Evolutionary conservation across 805 yeast species (phyloP), one percentile per base, ranked within the genome.

Genomic region (Saccharomycodes ludwigii): DNA sequence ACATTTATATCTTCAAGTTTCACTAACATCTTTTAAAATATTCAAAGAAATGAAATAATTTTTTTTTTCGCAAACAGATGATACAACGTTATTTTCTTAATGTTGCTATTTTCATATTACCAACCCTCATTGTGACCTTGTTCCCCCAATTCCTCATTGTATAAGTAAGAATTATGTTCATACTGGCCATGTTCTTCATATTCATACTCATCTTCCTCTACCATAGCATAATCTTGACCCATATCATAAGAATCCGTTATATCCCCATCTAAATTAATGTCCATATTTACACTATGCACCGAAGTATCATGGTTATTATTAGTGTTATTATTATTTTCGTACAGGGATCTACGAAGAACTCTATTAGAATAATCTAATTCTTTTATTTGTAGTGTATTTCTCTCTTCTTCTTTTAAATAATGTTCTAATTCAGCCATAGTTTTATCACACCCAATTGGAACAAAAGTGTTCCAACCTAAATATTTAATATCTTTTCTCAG

Each of bases 361-460:
- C 12, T 21, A 15, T 34, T 31, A 11, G 46, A 44, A 4, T 34
- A 33, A 9, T 41, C 42, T 27, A 30, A 30, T 25, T 46, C 57
- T 19, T 47, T 47, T 40, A 48, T 36, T 23, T 46, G 53, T 25
- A 42, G 39, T 31, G 40, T 47, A 32, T 48, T 33, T 20, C 46
- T 44, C 5, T 34, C 33, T 27, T 56, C 59, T 22, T 57, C 59
- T 7, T 42, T 30, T 14, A 60, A 32, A 21, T 56, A 60, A 22
- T 52, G 52, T 9, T n/a, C n/a, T 10, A 35, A 22, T 19, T 40
- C 40, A 16, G 35, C 31, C 65, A 73, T 59, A 1, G 81, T 76
- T 47, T 65, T 71, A 3, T 61, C 59, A 7, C 73, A 44, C 0
- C 84, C 85, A 8, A 76, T 62, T 1, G 85, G 84, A 27, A 59